Evolutionary conservation across 768 basidiomycete species (phyloP), one percentile per base, ranked within the genome.

Genomic region (Boletus insuetus): DNA sequence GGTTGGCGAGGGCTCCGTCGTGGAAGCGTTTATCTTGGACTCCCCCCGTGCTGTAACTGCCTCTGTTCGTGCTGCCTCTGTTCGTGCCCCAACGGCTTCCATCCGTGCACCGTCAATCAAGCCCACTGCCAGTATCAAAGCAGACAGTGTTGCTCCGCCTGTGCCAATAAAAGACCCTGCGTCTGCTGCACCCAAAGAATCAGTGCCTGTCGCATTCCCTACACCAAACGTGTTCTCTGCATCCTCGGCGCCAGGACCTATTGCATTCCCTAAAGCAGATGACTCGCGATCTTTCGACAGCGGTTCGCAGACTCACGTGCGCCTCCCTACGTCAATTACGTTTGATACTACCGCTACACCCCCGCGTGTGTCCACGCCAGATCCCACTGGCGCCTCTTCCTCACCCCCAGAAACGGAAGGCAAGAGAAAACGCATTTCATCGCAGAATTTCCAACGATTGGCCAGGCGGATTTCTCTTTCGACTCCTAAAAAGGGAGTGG

Each of bases 401-500:
- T 56, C 65, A 4, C 83, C 88, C 14, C 78, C 78, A 1, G 88
- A 87, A 4, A 67, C 80, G n/a, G 89, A 89, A 63, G 82, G 82
- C 34, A 91, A 90, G 75, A 78, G 89, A 57, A 89, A 87, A 66
- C 82, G 89, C 19, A 90, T 89, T 54, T 85, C 89, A 10, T 87
- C 89, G 26, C 91, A 94, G 68, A 92, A 92, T 64, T 89, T 94
- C 77, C 89, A 91, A 68, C 81, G 89, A 17, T 66, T 93, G 37
- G 91, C 89, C 16, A 77, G 89, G 56, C 77, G 83, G 58, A 85
- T 93, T 52, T 91, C 89, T 11, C 69, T 89, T 76, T 29, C 71
- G 11, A 80, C 84, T 0, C 79, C 81, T 44, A 80, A 85, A 26
- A 80, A 82, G 58, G 81, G 79, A 37, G 80, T 77, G 22, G 73